Percentiles rank a stretch among this genome's conserved stretches.
Evolutionary conservation across 1,284 basidiomycete genomes (phyloP).

Genomic region (Taiwanofungus camphoratus): DNA sequence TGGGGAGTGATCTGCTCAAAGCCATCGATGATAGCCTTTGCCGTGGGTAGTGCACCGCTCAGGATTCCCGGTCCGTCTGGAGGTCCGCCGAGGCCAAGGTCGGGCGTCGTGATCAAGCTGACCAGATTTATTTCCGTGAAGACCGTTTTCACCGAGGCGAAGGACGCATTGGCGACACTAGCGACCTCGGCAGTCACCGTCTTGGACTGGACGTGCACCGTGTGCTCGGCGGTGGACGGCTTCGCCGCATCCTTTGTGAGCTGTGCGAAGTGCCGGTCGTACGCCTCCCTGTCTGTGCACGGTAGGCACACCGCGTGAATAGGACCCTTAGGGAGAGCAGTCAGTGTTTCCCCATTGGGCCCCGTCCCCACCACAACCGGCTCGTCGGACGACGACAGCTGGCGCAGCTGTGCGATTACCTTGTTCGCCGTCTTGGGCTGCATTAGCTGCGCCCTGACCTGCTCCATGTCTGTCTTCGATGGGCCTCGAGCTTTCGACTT

Average conservation of each 20-base stretch:
- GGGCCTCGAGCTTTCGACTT: conserved; percentile 25
- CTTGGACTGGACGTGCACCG: conserved; percentile 2
- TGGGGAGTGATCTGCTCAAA: conserved; percentile 67
- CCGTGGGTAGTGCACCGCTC: conserved; percentile 67
- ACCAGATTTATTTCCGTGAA: conserved; percentile 56
- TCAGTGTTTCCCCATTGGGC: conserved; percentile 16
- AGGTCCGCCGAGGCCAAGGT: conserved; percentile 57
- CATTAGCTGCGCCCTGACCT: conserved; percentile 65
- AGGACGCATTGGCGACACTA: conserved; percentile 41
- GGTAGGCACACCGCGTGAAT: conserved; percentile 72
- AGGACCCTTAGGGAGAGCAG: conserved; percentile 33
- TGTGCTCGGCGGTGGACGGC: conserved; percentile 4
- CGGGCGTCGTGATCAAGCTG: conserved; percentile 46
- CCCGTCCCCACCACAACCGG: conserved; percentile 18
- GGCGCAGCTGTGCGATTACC: conserved; percentile 60
- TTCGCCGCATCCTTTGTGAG: conserved; percentile 14
- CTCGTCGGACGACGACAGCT: conserved; percentile 31
- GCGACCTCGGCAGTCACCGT: conserved; percentile 20
- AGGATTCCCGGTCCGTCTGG: conserved; percentile 53
- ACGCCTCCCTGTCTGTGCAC: conserved; percentile 52
- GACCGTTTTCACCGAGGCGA: conserved; percentile 43
- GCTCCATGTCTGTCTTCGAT: conserved; percentile 50
- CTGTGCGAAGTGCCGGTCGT: conserved; percentile 48
- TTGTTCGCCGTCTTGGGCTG: conserved; percentile 62
- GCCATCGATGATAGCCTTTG: conserved; percentile 63